Base-by-base conservation (phyloP, 2,329 filamentous ascomycete species). In the Onygenales sp. region DNA sequence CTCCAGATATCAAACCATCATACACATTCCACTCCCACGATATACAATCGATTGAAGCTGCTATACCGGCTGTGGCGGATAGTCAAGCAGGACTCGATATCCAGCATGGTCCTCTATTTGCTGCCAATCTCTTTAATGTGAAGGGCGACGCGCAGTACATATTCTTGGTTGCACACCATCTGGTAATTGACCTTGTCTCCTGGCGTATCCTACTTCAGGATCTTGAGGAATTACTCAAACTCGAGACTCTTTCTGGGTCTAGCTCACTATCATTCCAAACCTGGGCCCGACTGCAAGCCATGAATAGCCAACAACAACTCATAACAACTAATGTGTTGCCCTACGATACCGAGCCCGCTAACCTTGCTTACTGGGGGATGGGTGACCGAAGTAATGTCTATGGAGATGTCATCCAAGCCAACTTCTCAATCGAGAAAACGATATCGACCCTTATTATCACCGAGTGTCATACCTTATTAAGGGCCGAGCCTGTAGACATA, bases 111-210 rank as follows among this genome's bases (percentile, higher is more conserved):
- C 69, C 74, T 1, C 58, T 74, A 0, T 61, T 77, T 34, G 69
- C 70, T 0, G 64, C 72, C 3, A 71, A 76, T 51, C 56, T 76
- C 8, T 71, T 76, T 54, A 57, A 67, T 5, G 54, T 70, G 2
- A 56, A 68, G 39, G 64, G 65, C 1, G 59, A 61, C 13, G 61
- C 63, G 3, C 57, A 56, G 40, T 51, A 69, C 1, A 32, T 71
- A 33, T 70, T 65, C 2, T 59, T 71, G 54, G 65, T 69, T 27
- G 68, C 65, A 2, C 67, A 70, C 40, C 69, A 71, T 53, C 50
- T 71, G 33, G 64, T 70, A 6, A 65, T 71, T 8, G 69, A 72
- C 21, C 66, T 72, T 52, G 69, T 71, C 8, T 72, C 69, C 0
- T 72, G 69, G 69, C 62, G 67, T 8, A 65, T 72, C 3, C 66